Evolutionary conservation across 2,329 filamentous ascomycete species (phyloP).

Genomic region (Huntiella decipiens): DNA sequence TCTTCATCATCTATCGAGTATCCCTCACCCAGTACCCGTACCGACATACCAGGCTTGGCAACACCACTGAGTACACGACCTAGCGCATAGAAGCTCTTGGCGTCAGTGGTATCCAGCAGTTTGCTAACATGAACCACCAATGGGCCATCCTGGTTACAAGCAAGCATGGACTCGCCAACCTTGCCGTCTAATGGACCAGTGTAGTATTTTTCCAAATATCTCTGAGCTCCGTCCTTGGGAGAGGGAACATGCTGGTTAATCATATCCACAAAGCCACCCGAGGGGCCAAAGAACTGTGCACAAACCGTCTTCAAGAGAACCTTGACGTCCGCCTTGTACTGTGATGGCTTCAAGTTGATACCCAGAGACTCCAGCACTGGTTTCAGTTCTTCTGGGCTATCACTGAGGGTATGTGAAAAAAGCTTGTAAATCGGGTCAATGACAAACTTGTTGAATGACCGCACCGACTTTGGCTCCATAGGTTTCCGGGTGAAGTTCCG

Average conservation of each 20-base stretch:
- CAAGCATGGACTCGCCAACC: slow-evolving; percentile 58
- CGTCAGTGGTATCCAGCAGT: slow-evolving; percentile 75
- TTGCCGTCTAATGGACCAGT: slow-evolving; percentile 75
- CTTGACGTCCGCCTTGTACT: slow-evolving; percentile 78
- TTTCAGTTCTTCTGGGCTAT: slow-evolving; percentile 69
- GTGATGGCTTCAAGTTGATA: slow-evolving; percentile 75
- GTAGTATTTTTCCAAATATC: slow-evolving; percentile 70
- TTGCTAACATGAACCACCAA: slow-evolving; percentile 87
- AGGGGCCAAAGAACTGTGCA: slow-evolving; percentile 84
- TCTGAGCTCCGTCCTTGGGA: slow-evolving; percentile 56
- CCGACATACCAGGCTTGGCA: slow-evolving; percentile 59
- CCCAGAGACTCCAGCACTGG: slow-evolving; percentile 60
- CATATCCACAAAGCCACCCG: slow-evolving; percentile 90
- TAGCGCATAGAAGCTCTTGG: slow-evolving; percentile 77
- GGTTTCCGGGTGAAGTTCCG: slow-evolving; percentile 82
- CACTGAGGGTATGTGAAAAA: slow-evolving; percentile 84
- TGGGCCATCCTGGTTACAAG: slow-evolving; percentile 76
- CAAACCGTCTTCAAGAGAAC: slow-evolving; percentile 78
- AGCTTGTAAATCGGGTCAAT: slow-evolving; percentile 96
- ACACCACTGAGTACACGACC: slow-evolving; percentile 87
- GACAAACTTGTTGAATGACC: slow-evolving; percentile 86
- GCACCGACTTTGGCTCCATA: slow-evolving; percentile 58
- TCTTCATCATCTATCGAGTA: slow-evolving; percentile 96
- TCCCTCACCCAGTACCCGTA: slow-evolving; percentile 82
- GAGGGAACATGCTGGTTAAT: slow-evolving; percentile 76